Percentiles rank a stretch among this genome's conserved stretches.
These are phyloP conservation scores for Hibiscus mutabilis DNA, from an alignment of 345 rosid genomes.

Conservation along the genomic window DNA sequence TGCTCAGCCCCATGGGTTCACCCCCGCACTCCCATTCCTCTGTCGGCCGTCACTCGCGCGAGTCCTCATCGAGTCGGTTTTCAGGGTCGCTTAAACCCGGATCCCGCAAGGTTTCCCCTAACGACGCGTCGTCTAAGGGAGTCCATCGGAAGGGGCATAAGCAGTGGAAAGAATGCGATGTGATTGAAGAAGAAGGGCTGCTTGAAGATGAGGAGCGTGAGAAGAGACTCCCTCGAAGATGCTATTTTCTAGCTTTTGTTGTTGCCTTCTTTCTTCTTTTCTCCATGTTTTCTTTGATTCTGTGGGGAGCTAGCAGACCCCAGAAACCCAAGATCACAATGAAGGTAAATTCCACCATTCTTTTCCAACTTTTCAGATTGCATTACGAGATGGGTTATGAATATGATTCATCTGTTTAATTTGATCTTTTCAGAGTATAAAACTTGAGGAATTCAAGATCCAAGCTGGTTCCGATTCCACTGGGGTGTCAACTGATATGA, in stretches of 20 bases:
- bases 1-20: conserved; percentile 77
- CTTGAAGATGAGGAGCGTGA: conserved; percentile 71
- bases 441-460: conserved; percentile 61
- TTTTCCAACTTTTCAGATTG: not conserved
- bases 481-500: conserved; percentile 91
- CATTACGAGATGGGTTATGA: not conserved
- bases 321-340: conserved; percentile 83
- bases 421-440: conserved; percentile 47
- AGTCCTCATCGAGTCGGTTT: conserved; percentile 84
- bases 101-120: conserved; percentile 80
- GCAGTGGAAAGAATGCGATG: conserved; percentile 64
- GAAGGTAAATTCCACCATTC: conserved; percentile 38
- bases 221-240: conserved; percentile 69
- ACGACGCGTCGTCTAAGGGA: conserved; percentile 41
- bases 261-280: conserved; percentile 80
- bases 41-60: conserved; percentile 80
- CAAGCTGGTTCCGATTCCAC: conserved; percentile 91
- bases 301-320: conserved; percentile 81
- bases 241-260: conserved; percentile 69
- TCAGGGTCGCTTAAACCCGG: conserved; percentile 90
- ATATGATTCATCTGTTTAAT: not conserved
- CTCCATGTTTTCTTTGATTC: conserved; percentile 72
- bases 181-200: conserved; percentile 93
- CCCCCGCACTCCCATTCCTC: conserved; percentile 96
- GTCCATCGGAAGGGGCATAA: conserved; percentile 50